phyloP scores from a whole-genome alignment of 1,139 yeast species.

The Lodderomyces theae region DNA sequence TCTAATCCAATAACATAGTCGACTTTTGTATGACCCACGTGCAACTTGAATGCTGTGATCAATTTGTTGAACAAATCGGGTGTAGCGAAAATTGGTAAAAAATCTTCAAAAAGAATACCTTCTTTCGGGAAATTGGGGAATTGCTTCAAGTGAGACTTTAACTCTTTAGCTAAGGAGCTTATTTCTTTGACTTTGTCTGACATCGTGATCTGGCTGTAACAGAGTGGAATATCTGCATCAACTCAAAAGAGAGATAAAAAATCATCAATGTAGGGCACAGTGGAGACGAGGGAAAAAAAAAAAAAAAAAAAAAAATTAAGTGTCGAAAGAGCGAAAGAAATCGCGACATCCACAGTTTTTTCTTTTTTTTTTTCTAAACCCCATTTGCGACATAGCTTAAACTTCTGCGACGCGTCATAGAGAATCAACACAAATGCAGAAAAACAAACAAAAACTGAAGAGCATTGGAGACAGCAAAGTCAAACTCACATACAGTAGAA shows the following conservation, averaged over 20 bases:
- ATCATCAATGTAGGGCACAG: too few species aligned
- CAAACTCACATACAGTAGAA: too few species aligned
- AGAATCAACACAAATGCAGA: not conserved
- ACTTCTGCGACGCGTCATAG: too few species aligned
- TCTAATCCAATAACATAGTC: slow-evolving; percentile 94
- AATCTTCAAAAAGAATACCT: slow-evolving; percentile 95
- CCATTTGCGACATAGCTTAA: too few species aligned
- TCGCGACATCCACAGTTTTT: too few species aligned
- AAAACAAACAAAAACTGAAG: not conserved
- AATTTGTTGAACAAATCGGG: slow-evolving; percentile 80
- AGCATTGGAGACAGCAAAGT: not conserved
- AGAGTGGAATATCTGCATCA: too few species aligned
- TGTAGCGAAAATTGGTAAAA: slow-evolving; percentile 84
- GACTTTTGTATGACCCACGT: slow-evolving; percentile 63
- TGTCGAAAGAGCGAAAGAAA: too few species aligned
- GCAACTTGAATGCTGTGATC: slow-evolving; percentile 75
- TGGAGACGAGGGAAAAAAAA: not conserved
- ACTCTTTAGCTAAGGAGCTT: slow-evolving; percentile 52
- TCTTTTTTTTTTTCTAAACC: too few species aligned
- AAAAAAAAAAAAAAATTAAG: too few species aligned
- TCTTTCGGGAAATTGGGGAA: slow-evolving; percentile 91
- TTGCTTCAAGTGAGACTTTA: slow-evolving; percentile 66
- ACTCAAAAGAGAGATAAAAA: too few species aligned
- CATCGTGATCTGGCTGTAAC: slow-evolving; percentile 7
- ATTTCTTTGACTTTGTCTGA: slow-evolving; percentile 23